Evolutionary conservation across 1,139 yeast species (phyloP).

Genomic region (Lipomyces yarrowii): DNA sequence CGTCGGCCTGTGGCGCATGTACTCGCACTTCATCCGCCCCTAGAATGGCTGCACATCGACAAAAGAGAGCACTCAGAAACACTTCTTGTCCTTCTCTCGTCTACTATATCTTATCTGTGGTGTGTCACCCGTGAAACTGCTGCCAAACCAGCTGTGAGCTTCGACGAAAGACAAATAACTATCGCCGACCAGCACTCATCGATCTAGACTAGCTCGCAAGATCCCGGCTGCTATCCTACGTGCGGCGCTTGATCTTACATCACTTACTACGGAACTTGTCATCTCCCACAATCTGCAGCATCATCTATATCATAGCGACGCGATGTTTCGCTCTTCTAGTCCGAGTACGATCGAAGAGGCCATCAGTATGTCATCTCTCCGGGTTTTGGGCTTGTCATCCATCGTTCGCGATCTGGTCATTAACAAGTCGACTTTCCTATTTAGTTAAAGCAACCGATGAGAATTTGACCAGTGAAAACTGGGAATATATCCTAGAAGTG

Average conservation of each 20-base stretch:
- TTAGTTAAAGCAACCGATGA: conserved; percentile 76
- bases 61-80: too few species aligned
- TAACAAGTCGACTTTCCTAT: background rate
- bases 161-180: background rate
- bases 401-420: background rate
- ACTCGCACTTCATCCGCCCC: too few species aligned
- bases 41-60: background rate
- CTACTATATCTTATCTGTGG: too few species aligned
- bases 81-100: too few species aligned
- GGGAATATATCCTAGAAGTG: conserved; percentile 79
- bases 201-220: background rate
- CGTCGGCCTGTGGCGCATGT: background rate
- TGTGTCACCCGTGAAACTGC: too few species aligned
- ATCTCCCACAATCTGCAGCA: background rate
- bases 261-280: background rate
- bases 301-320: background rate
- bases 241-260: background rate
- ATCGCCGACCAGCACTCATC: background rate
- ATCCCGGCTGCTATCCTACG: background rate
- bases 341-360: conserved; percentile 34
- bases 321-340: conserved; percentile 36
- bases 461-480: conserved; percentile 79
- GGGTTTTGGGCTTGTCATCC: background rate
- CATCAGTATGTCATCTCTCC: conserved; percentile 27
- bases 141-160: background rate